Evolutionary conservation across 2,329 filamentous ascomycete genomes (phyloP).

Genomic region (Hymenoscyphus salicellus): DNA sequence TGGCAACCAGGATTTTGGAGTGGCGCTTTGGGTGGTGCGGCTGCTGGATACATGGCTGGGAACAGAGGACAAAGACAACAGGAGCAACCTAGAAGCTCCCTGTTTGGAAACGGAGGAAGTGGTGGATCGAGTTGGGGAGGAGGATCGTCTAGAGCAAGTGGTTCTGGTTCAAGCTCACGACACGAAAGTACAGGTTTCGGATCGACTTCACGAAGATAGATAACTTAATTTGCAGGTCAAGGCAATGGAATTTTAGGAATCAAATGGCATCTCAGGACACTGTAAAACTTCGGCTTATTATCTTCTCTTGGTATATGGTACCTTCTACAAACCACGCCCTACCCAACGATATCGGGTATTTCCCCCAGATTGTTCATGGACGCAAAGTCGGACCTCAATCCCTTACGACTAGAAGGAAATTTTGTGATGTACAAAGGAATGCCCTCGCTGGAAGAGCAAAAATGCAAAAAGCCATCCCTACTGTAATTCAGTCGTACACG

Average conservation of each 20-base stretch:
- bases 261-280: not conserved
- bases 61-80: conserved; percentile 44
- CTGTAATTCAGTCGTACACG: conserved; percentile 35
- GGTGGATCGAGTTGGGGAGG: conserved; percentile 22
- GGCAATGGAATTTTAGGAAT: not conserved
- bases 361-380: conserved; percentile 8
- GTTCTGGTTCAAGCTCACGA: conserved; percentile 33
- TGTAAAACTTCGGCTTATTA: conserved; percentile 3
- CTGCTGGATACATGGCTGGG: conserved; percentile 64
- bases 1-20: conserved; percentile 77
- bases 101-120: conserved; percentile 21
- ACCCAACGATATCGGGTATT: conserved; percentile 16
- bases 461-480: conserved; percentile 19
- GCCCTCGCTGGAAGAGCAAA: conserved; percentile 17
- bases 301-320: conserved; percentile 12
- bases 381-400: not conserved
- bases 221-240: conserved; percentile 6
- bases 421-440: conserved; percentile 28
- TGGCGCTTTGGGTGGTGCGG: conserved; percentile 59
- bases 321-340: conserved; percentile 22
- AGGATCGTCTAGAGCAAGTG: conserved; percentile 6
- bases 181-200: conserved; percentile 72
- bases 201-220: conserved; percentile 59
- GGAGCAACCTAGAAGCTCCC: conserved; percentile 14
- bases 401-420: conserved; percentile 20